Percentiles rank a stretch among this genome's conserved stretches.
Evolutionary conservation across 2,329 filamentous ascomycete species (phyloP).

Genomic region (Malbranchea zuffiana): DNA sequence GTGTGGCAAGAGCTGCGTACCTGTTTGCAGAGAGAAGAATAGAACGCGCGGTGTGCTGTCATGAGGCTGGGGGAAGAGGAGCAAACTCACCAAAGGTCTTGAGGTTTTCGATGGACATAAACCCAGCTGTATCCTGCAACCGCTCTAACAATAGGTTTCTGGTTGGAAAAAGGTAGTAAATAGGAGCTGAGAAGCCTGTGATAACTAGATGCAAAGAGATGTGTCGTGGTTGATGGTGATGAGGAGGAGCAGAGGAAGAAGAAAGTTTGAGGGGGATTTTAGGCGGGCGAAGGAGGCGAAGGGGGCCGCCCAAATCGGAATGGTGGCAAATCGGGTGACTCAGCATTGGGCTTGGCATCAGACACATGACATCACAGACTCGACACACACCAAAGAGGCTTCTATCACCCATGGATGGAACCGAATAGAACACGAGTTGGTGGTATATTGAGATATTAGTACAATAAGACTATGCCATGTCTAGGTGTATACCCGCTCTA

Average conservation of each 20-base stretch:
- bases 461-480: no score
- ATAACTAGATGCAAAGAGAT: conserved; percentile 9
- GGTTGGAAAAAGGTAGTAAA: conserved; percentile 18
- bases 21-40: not conserved
- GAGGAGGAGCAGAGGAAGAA: conserved; percentile 6
- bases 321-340: conserved; percentile 10
- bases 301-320: conserved; percentile 4
- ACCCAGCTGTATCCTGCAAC: conserved; percentile 60
- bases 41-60: not conserved
- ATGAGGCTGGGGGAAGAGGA: not conserved
- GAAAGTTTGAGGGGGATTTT: conserved; percentile 8
- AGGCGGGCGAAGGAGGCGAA: conserved; percentile 4
- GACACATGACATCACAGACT: not conserved
- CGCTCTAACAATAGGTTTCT: conserved; percentile 31
- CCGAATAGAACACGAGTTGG: no score
- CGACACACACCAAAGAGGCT: not conserved
- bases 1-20: not conserved
- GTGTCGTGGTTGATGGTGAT: conserved; percentile 1
- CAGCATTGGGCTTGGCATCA: conserved; percentile 7
- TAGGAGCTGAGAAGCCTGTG: no score
- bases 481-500: no score
- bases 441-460: no score
- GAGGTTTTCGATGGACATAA: conserved; percentile 99
- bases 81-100: conserved; percentile 74
- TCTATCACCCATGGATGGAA: not conserved